These are phyloP conservation scores for Gastrolobium bilobum DNA, from an alignment of 306 rosid genomes.

Conservation along the genomic window DNA sequence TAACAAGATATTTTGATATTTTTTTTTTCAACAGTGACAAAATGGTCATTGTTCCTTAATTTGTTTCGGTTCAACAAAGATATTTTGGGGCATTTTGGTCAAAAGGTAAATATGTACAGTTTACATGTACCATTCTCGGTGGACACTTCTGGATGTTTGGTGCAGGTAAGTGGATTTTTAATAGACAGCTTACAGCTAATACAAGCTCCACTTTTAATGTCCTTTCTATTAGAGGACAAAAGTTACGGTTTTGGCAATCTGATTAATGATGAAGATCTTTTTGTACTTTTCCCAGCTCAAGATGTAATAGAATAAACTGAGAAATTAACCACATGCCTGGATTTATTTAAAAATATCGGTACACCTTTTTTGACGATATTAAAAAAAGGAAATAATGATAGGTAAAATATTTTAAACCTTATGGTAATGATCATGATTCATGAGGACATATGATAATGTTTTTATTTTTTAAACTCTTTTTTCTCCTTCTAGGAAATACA, in stretches of 20 bases:
- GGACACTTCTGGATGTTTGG: constrained; percentile 48
- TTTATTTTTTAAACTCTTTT: background rate
- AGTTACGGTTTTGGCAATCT: constrained; percentile 26
- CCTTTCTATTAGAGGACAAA: constrained; percentile 41
- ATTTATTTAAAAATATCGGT: background rate
- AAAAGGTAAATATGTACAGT: background rate
- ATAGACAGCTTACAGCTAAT: constrained; percentile 52
- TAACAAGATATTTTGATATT: too few species aligned
- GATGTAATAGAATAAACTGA: constrained; percentile 35
- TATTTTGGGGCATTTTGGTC: constrained; percentile 48
- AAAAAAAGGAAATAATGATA: background rate
- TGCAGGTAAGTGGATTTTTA: constrained; percentile 41
- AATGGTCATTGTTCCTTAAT: too few species aligned
- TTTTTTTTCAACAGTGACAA: too few species aligned
- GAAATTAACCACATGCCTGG: constrained; percentile 37
- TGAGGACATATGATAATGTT: background rate
- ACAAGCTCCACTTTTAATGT: constrained; percentile 18
- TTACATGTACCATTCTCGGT: constrained; percentile 7
- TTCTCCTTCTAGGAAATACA: constrained; percentile 35
- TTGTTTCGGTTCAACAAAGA: constrained; percentile 12
- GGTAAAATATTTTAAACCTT: constrained; percentile 18
- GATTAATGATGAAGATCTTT: constrained; percentile 7
- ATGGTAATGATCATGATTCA: constrained; percentile 27
- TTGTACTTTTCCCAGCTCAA: constrained; percentile 41
- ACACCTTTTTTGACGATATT: constrained; percentile 24